phyloP scores from a whole-genome alignment of 2,329 filamentous ascomycete genomes.

The Colletotrichum ledebouriae region DNA sequence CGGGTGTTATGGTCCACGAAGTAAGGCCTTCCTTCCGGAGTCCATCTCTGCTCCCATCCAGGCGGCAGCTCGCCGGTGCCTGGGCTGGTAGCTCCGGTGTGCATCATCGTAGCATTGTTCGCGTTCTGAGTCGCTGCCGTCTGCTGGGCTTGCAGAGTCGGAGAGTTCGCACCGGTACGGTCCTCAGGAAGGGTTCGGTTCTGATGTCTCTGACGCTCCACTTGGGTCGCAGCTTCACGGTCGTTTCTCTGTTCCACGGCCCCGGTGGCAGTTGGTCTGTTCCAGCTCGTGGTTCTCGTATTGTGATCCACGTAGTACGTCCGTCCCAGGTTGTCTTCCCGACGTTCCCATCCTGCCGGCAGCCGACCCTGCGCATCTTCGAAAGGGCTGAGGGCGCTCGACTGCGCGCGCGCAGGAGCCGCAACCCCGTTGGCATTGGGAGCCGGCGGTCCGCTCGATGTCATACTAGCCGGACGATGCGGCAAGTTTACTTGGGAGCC shows the following conservation, averaged over 20 bases:
- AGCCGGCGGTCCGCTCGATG: conserved; percentile 47
- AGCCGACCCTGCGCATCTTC: conserved; percentile 95
- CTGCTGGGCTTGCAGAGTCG: conserved; percentile 74
- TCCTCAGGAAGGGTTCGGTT: conserved; percentile 97
- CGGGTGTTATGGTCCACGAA: conserved; percentile 99
- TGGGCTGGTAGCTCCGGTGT: conserved; percentile 93
- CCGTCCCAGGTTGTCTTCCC: conserved; percentile 93
- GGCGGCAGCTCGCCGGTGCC: conserved; percentile 95
- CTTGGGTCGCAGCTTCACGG: conserved; percentile 90
- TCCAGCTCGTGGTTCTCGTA: conserved; percentile 96
- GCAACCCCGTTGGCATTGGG: conserved; percentile 52
- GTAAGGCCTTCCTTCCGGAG: conserved; percentile 93
- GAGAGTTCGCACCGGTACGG: conserved; percentile 92
- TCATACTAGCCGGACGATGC: conserved; percentile 63
- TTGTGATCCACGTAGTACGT: conserved; percentile 99
- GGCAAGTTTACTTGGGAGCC: conserved; percentile 57
- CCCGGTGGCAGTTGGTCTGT: conserved; percentile 84
- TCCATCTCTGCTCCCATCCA: conserved; percentile 96
- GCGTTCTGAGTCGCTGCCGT: conserved; percentile 53
- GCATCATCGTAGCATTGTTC: conserved; percentile 87
- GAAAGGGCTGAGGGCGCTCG: conserved; percentile 82
- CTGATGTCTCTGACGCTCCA: conserved; percentile 93
- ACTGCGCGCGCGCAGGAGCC: conserved; percentile 48
- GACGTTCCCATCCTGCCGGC: conserved; percentile 93
- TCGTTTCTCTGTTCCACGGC: conserved; percentile 82